Evolutionary conservation across 192 early-diverging fungal genomes (phyloP), one percentile per base, ranked within the genome.

Genomic region (Entrophospora sp.): DNA sequence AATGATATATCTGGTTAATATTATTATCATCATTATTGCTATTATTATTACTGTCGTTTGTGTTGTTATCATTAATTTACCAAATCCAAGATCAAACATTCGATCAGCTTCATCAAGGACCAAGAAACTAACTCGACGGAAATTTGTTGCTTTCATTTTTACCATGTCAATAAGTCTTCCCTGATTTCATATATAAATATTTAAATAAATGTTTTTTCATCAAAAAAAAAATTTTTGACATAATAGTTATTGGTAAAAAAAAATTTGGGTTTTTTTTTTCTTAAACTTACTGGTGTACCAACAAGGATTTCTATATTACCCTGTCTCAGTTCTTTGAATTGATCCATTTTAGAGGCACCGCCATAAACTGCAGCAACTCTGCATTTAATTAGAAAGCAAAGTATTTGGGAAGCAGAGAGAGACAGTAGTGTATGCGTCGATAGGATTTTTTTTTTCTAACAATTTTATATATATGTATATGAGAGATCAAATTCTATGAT

Each of bases 51-150:
- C n/a, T n/a, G n/a, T n/a, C n/a, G n/a, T n/a, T n/a, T n/a, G n/a
- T n/a, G n/a, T n/a, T n/a, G n/a, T n/a, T n/a, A n/a, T n/a, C n/a
- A n/a, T n/a, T 67, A 81, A 25, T 81, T 78, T 63, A 90, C 90
- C 91, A 74, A 96, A 96, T 20, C 92, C 94, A 56, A 90, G 81
- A 68, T 99, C 95, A 71, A 98, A 85, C 87, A 96, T 95, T 28
- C 96, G 86, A 73, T 98, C 96, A 10, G 94, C 95, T 76, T 97
- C 95, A 69, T 99, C 95, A 32, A 97, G 81, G 2, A 97, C 94
- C 51, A 97, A 71, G 61, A 85, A 99, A 22, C 82, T 82, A 0
- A 96, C 90, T 18, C 91, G 76, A 40, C 75, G 73, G 14, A 94
- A 81, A 61, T 88, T 89, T 6, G 88, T 89, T 4, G 90, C 92